A percentile compares a stretch with the other conserved stretches of the same genome.
phyloP scores from a whole-genome alignment of 257 asterid genomes.

The Jaltomata sinuosa region DNA sequence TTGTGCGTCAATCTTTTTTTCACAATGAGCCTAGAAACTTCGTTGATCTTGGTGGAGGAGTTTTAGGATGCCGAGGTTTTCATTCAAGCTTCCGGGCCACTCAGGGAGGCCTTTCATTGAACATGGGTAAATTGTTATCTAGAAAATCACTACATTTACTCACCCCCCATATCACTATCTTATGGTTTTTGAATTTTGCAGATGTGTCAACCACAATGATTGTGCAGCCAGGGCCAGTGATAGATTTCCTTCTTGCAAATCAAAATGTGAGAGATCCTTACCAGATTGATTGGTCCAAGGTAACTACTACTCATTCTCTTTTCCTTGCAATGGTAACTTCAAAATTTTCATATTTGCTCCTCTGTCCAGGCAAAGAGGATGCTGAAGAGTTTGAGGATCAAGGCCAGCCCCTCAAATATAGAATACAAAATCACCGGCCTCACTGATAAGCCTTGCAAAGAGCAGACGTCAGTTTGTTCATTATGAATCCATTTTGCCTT shows the following conservation, averaged over 20 bases:
- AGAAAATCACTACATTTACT: not conserved
- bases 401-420: constrained; percentile 22
- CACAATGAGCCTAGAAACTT: constrained; percentile 46
- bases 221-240: constrained; percentile 56
- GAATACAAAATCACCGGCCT: constrained; percentile 59
- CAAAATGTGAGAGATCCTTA: constrained; percentile 40
- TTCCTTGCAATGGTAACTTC: constrained; percentile 11
- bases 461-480: constrained; percentile 35
- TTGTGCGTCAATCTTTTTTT: constrained; percentile 59
- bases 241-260: constrained; percentile 39
- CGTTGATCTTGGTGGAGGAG: constrained; percentile 55
- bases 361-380: constrained; percentile 46
- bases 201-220: constrained; percentile 76
- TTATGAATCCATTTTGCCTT: not conserved
- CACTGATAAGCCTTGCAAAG: constrained; percentile 40
- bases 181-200: constrained; percentile 6
- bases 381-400: constrained; percentile 51
- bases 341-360: not conserved
- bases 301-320: constrained; percentile 1
- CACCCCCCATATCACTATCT: not conserved
- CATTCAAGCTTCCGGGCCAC: constrained; percentile 70
- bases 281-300: constrained; percentile 55
- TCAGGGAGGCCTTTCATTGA: constrained; percentile 57
- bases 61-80: constrained; percentile 56
- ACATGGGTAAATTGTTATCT: constrained; percentile 33